A percentile compares a stretch with the other conserved stretches of the same genome.
These are phyloP conservation scores for Phyllosticta citrichinensis DNA, from an alignment of 2,329 filamentous ascomycete species.

Conservation along the genomic window DNA sequence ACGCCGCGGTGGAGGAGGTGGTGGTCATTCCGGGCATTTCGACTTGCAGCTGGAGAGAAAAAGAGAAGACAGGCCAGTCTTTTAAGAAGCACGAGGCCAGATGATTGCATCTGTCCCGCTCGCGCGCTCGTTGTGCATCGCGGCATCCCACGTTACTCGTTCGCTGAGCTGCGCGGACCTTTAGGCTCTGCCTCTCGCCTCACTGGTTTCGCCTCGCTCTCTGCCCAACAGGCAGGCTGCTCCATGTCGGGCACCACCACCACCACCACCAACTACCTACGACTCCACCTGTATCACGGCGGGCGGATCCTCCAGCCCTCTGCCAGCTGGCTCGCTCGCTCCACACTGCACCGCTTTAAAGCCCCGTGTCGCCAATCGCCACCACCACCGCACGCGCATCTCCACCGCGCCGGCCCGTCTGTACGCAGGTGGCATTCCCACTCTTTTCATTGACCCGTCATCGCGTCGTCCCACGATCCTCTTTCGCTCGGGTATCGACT, in stretches of 20 bases:
- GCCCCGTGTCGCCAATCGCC: neutral
- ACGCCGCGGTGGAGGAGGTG: neutral
- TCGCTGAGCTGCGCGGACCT: neutral
- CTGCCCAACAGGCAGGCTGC: neutral
- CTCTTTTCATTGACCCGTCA: neutral
- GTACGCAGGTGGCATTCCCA: neutral
- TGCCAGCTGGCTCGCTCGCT: neutral
- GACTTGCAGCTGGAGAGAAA: neutral
- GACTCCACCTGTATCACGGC: neutral
- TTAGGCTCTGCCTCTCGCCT: neutral
- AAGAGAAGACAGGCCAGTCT: neutral
- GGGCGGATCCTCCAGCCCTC: neutral
- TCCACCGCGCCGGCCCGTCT: neutral
- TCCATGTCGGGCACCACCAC: neutral
- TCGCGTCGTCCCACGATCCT: neutral
- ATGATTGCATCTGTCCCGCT: too few species aligned
- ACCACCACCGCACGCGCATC: neutral
- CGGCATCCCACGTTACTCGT: neutral
- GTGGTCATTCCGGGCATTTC: slow-evolving; percentile 13
- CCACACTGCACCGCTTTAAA: neutral
- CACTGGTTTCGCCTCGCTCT: neutral
- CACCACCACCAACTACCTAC: neutral
- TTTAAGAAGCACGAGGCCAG: neutral
- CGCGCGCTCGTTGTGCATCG: neutral
- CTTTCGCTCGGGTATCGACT: neutral